Base-by-base conservation (phyloP, 345 rosid species). In the Citrus maxima region DNA sequence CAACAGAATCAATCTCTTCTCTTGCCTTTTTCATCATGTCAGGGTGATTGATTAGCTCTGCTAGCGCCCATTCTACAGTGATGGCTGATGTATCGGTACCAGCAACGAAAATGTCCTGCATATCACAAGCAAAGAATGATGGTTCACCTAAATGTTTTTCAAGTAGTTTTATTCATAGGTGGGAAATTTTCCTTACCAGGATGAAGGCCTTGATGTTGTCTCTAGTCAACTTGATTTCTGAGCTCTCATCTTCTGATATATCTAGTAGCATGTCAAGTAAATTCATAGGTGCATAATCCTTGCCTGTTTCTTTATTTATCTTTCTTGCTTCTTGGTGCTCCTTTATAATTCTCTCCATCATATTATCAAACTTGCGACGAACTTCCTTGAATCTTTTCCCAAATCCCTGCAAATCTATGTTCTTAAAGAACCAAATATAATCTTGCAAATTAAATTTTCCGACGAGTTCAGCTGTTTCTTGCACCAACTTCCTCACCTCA, bases 21-120 rank as follows among this genome's bases (percentile, higher is more conserved):
- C 88, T 85, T 42, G 90, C 88, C 75, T 86, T 91, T 16, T 66
- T 10, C 83, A 90, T 78, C 35, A 84, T 75, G 6, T 79, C 56
- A 10, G 89, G 92, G 73, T 93, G 85, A 71, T 93, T 93, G 24
- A 91, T 90, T 68, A 93, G 85, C 88, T 93, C 98, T 2, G 92
- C 81, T 64, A 89, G 81, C 71, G 97, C 92, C 97, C 95, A 93
- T 69, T 88, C 90, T 68, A 38, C 80, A 1, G 89, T 84, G 19
- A 85, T 77, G 0, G 95, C 89, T 2, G 93, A 87, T 62, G 93
- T 90, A 67, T 93, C 93, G 1, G 93, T 93, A 79, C 95, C 97
- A 9, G 88, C 95, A 5, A 76, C 88, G 79, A 91, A 93, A n/a
- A 88, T 51, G 7, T 51, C 56, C 56, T 51, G 56, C 51, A 42